Evolutionary conservation across 106 monocot genomes (phyloP).

Genomic region (Vanilla planifolia): DNA sequence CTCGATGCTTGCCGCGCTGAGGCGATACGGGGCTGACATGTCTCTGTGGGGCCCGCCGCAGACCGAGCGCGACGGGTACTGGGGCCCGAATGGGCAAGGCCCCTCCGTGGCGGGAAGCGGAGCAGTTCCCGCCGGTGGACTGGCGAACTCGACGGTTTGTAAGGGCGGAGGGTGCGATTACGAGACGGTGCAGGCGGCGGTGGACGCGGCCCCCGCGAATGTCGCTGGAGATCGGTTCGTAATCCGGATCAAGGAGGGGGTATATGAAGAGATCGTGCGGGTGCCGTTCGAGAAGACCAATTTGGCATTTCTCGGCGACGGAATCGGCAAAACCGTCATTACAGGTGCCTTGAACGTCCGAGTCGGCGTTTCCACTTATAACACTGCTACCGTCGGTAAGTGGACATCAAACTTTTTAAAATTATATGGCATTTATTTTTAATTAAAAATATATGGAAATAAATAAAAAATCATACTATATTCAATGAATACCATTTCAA

Average conservation of each 20-base stretch:
- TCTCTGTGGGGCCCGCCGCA: constrained; percentile 48
- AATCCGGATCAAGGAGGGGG: constrained; percentile 49
- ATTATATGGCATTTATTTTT: too few species aligned
- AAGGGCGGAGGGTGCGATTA: constrained; percentile 14
- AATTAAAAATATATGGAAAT: too few species aligned
- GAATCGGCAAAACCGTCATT: constrained; percentile 77
- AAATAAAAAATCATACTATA: too few species aligned
- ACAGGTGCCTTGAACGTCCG: constrained; percentile 31
- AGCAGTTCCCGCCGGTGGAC: too few species aligned
- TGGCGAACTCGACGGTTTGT: constrained; percentile 40
- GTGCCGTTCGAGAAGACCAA: constrained; percentile 63
- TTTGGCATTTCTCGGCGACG: constrained; percentile 57
- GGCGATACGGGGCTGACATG: constrained; percentile 48
- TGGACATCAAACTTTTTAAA: too few species aligned
- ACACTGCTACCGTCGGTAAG: constrained; percentile 59
- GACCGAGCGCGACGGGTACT: constrained; percentile 74
- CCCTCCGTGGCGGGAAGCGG: constrained; percentile 1
- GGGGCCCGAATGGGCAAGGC: constrained; percentile 8
- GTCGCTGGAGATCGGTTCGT: constrained; percentile 24
- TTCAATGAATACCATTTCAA: too few species aligned
- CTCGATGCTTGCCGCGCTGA: constrained; percentile 43
- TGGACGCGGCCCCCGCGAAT: constrained; percentile 43
- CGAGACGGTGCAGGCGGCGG: constrained; percentile 50
- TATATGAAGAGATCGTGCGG: constrained; percentile 57
- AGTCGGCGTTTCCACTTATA: constrained; percentile 52